Conservation (phyloP, 2,329 filamentous ascomycete species). For the Lachnellula occidentalis region DNA sequence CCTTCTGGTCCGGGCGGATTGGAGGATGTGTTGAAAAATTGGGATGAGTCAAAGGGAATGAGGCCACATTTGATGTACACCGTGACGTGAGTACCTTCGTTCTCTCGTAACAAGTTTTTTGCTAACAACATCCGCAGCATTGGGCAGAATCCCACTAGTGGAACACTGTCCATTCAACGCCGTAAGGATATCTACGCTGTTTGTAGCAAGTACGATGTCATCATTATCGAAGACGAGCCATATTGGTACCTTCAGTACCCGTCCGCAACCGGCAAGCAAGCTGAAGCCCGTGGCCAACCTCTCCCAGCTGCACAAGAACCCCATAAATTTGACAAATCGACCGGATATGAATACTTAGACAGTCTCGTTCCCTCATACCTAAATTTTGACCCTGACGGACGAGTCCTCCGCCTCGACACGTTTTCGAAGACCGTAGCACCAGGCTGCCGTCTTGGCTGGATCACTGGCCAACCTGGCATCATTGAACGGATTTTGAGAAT, state of each 20-base stretch:
- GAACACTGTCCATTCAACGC: constrained; percentile 66
- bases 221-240: constrained; percentile 91
- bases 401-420: constrained; percentile 84
- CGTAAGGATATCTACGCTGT: constrained; percentile 74
- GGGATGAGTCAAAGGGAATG: constrained; percentile 69
- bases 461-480: constrained; percentile 75
- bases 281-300: constrained; percentile 33
- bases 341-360: constrained; percentile 75
- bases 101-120: background rate
- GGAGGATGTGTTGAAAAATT: constrained; percentile 72
- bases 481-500: constrained; percentile 69
- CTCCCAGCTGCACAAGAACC: constrained; percentile 15
- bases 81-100: constrained; percentile 64
- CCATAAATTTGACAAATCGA: constrained; percentile 37
- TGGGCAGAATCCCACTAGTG: constrained; percentile 84
- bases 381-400: constrained; percentile 74
- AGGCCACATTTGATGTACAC: constrained; percentile 84
- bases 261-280: constrained; percentile 48
- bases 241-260: constrained; percentile 95
- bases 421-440: constrained; percentile 93
- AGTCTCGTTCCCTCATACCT: constrained; percentile 79
- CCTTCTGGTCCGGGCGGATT: constrained; percentile 67
- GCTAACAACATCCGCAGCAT: constrained; percentile 44
- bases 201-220: constrained; percentile 77
- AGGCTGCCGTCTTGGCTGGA: constrained; percentile 84